These are phyloP conservation scores for Serpula lacrymans DNA, from an alignment of 768 basidiomycete species.

Conservation along the genomic window DNA sequence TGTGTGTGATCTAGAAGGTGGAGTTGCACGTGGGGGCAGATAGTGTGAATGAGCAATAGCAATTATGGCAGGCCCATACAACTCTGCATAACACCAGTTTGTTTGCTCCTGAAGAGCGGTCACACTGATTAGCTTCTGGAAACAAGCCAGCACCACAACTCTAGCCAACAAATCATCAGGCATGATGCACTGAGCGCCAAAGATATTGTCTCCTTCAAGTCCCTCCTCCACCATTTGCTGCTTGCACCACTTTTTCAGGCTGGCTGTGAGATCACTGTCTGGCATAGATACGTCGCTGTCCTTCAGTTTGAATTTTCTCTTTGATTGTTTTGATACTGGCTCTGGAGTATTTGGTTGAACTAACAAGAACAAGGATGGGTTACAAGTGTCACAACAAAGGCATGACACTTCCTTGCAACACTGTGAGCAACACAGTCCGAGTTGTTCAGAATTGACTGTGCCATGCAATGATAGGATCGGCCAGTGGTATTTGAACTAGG, in stretches of 20 bases:
- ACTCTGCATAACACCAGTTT: slow-evolving; percentile 12
- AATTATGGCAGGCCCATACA: slow-evolving; percentile 6
- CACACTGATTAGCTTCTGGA: neutral
- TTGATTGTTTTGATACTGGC: neutral
- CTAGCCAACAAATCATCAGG: too few species aligned
- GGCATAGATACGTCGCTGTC: too few species aligned
- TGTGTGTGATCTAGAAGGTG: too few species aligned
- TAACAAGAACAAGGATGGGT: neutral
- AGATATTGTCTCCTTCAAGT: neutral
- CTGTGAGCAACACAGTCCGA: neutral
- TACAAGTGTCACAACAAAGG: slow-evolving; percentile 1
- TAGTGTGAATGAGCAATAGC: too few species aligned
- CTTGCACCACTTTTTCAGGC: too few species aligned
- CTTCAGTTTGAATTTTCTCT: neutral
- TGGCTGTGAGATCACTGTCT: too few species aligned
- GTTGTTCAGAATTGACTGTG: too few species aligned
- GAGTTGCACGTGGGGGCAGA: too few species aligned
- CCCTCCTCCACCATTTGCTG: slow-evolving; percentile 4
- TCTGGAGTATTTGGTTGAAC: neutral
- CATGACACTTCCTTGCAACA: neutral
- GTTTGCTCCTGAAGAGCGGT: slow-evolving; percentile 13
- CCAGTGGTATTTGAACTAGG: too few species aligned
- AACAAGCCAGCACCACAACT: too few species aligned
- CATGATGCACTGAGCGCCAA: neutral
- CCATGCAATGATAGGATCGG: too few species aligned